These are phyloP conservation scores for Cladosporium cucumerinum DNA, from an alignment of 2,329 filamentous ascomycete species.

Conservation along the genomic window DNA sequence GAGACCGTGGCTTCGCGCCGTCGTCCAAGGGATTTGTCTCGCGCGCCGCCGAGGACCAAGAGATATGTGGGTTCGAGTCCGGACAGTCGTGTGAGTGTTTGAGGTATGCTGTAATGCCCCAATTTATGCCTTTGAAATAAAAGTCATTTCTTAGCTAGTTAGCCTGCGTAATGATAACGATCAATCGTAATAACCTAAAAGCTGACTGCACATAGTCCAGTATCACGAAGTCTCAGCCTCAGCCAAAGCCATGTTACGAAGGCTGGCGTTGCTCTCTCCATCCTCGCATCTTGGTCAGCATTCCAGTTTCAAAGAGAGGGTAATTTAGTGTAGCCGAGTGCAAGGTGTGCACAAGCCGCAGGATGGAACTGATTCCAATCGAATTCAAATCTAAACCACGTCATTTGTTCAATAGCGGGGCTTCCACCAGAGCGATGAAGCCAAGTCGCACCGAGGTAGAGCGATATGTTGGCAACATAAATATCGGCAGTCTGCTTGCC, in stretches of 20 bases:
- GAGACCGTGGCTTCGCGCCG: conserved; percentile 34
- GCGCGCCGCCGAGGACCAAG: conserved; percentile 26
- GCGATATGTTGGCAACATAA: background rate
- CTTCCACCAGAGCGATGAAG: background rate
- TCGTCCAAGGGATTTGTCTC: conserved; percentile 48
- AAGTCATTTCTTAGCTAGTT: background rate
- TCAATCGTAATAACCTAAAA: background rate
- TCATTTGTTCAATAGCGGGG: background rate
- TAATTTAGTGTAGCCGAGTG: background rate
- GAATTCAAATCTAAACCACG: background rate
- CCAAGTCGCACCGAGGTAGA: background rate
- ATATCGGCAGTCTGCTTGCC: background rate
- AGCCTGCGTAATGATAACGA: background rate
- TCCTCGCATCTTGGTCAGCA: background rate
- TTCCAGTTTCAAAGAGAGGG: background rate
- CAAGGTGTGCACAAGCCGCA: background rate
- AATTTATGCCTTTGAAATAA: background rate
- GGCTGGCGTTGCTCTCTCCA: background rate
- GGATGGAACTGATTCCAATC: background rate
- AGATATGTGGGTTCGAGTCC: conserved; percentile 13
- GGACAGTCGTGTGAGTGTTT: conserved; percentile 2
- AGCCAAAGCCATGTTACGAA: background rate
- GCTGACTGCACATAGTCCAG: background rate
- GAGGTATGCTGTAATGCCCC: background rate
- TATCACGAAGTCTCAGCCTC: background rate